Evolutionary conservation across 2,329 filamentous ascomycete species (phyloP).

Genomic region (Penicillium sp.): DNA sequence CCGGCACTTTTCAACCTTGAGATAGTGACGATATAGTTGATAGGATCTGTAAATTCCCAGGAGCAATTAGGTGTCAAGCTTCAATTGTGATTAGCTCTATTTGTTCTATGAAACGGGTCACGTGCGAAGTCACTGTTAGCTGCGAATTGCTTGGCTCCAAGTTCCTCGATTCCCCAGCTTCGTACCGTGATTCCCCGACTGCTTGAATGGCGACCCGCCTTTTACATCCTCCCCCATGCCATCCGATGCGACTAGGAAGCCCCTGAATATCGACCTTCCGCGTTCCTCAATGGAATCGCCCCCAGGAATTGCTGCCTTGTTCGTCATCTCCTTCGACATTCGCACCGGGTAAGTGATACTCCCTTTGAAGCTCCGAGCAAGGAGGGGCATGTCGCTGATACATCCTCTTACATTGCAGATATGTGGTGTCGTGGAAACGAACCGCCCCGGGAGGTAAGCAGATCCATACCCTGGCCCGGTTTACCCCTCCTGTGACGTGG

Average conservation of each 20-base stretch:
- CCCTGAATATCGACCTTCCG: constrained; percentile 36
- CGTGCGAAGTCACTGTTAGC: background rate
- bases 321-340: constrained; percentile 88
- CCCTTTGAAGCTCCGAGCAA: constrained; percentile 4
- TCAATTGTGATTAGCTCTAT: background rate
- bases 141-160: constrained; percentile 1
- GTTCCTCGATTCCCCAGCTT: constrained; percentile 10
- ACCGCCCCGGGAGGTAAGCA: constrained; percentile 64
- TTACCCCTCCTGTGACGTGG: constrained; percentile 2
- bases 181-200: constrained; percentile 23
- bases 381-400: constrained; percentile 15
- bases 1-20: background rate
- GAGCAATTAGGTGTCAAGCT: background rate
- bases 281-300: constrained; percentile 37
- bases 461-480: background rate
- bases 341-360: constrained; percentile 69
- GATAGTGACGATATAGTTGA: background rate
- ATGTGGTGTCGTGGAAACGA: constrained; percentile 86
- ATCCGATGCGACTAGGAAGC: constrained; percentile 29
- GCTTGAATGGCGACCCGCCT: constrained; percentile 14
- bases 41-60: background rate
- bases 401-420: constrained; percentile 45
- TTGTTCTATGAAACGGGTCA: background rate
- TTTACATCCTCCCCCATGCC: constrained; percentile 25
- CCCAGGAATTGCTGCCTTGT: constrained; percentile 69